Evolutionary conservation across 2,329 filamentous ascomycete species (phyloP), one percentile per base, ranked within the genome.

Genomic region (Penicillium olsonii): DNA sequence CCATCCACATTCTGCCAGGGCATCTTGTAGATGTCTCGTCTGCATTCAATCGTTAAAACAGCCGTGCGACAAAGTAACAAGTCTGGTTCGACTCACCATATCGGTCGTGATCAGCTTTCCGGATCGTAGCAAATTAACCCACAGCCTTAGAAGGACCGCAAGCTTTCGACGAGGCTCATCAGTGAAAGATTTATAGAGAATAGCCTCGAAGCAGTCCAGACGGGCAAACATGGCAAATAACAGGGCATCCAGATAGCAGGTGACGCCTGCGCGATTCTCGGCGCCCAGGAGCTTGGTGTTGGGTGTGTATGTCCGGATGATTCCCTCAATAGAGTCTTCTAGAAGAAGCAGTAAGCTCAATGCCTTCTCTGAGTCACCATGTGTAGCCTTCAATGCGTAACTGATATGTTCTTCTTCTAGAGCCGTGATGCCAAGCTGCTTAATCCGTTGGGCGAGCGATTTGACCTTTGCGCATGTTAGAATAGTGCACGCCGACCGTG

Each of bases 161-260:
- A 99, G 76, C 59, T 85, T 88, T 60, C 83, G 84, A 55, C 87
- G 83, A 19, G 80, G 77, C 55, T 90, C 84, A 53, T 94, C 88
- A 20, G 84, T 80, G 54, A 90, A 89, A 7, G 86, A 84, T 49
- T 87, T 87, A 68, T 89, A 92, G 27, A 96, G 78, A 79, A 97
- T 95, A 41, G 88, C 90, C 69, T 97, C 92, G 68, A 96, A 99
- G 56, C 88, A 92, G 58, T 90, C 87, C 31, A 96, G 79, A 52
- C 89, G 86, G 15, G 89, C 88, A 68, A 97, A 97, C 90, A 99
- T 96, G 68, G 92, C 88, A 68, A 96, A 97, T 1, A 99, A 80
- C 18, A 97, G 75, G 0, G 92, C 82, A 68, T 97, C 94, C 14
- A 97, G 77, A 68, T 95, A 97, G 74, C 94, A 99, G n/a, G 92